Conservation (phyloP, 495 filamentous ascomycete genomes). For the Alectoria sarmentosa region DNA sequence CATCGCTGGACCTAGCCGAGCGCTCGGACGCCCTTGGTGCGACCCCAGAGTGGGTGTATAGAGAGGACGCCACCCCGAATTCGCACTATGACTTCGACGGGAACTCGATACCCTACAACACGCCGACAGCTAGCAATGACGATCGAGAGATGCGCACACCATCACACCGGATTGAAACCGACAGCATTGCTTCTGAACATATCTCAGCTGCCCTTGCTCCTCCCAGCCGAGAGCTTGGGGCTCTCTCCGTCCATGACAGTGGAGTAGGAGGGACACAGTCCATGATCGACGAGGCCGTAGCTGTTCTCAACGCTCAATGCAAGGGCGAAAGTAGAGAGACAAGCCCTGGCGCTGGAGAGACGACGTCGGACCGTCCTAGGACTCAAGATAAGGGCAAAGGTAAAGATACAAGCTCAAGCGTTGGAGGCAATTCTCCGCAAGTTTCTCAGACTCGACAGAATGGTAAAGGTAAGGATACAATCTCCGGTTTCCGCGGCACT, state of each 20-base stretch:
- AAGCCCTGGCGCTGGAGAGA: background rate
- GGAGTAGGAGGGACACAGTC: background rate
- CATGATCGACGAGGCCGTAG: background rate
- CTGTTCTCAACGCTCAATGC: background rate
- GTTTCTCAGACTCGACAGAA: background rate
- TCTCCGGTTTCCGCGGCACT: background rate
- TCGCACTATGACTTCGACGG: background rate
- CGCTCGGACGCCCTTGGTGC: background rate
- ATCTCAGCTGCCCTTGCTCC: background rate
- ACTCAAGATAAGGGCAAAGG: background rate
- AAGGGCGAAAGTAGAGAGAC: slow-evolving; percentile 3
- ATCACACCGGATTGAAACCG: background rate
- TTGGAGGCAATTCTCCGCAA: background rate
- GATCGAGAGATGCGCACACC: background rate
- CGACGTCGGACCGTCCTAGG: background rate
- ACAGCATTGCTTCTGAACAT: background rate
- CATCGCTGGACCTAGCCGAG: background rate
- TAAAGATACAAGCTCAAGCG: background rate
- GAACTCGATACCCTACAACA: background rate
- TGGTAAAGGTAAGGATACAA: background rate
- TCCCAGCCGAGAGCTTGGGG: background rate
- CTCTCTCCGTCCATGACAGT: background rate
- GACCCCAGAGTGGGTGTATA: background rate
- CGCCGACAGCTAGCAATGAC: background rate
- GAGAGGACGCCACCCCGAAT: background rate